Evolutionary conservation across 2,329 filamentous ascomycete species (phyloP), one percentile per base, ranked within the genome.

Genomic region (Aspergillus sp.): DNA sequence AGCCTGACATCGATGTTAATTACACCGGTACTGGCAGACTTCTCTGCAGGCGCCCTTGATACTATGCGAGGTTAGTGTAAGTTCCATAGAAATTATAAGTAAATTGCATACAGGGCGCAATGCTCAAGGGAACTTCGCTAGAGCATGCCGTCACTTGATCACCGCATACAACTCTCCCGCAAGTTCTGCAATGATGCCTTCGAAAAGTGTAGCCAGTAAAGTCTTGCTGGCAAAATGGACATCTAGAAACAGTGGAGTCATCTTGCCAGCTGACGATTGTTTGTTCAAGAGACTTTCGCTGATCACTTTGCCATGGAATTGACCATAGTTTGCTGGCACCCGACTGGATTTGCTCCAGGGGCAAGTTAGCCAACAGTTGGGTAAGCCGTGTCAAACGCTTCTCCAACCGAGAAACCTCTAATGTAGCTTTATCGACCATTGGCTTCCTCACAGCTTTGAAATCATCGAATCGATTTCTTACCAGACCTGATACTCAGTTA

Each of bases 231-330:
- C 93, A 98, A 60, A 95, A 95, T 0, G 93, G 93, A 61, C 93
- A 98, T 51, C 83, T 83, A 2, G 75, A 50, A 5, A 98, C 90
- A 29, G 75, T 80, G 0, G 84, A 77, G 65, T 98, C 93, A 41
- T 97, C 90, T 65, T 98, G 88, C 93, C 93, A 98, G 0, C 85
- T 86, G 11, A 98, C 90, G 6, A 98, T 81, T 0, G 87, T 90
- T 61, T 98, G 93, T 62, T 98, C 93, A 5, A 97, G 71, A 10
- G 79, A 62, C 62, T 95, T 93, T 39, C 89, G 79, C 39, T 85
- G 81, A 50, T 85, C 88, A 59, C 83, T 89, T 50, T 86, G 83
- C 33, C 82, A 82, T 1, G 81, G 72, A 1, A 88, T 58, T 2
- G 77, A 74, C 52, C 70, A 73, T 34, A 66, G 57, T 44, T 69